Evolutionary conservation across 345 rosid species (phyloP), one percentile per base, ranked within the genome.

Genomic region (Carallia pectinifolia): DNA sequence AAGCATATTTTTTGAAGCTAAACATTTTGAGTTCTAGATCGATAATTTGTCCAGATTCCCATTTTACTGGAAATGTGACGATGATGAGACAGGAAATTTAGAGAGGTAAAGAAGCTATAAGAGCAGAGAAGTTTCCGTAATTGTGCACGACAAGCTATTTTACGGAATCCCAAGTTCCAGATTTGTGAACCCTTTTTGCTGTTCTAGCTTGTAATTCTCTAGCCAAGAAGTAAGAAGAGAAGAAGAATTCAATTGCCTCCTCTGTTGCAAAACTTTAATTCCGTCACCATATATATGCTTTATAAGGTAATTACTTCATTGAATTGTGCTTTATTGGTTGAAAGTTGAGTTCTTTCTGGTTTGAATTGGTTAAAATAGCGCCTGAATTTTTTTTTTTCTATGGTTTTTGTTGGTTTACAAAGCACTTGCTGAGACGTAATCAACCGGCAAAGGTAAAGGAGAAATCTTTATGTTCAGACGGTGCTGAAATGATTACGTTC

Each of bases 401-500:
- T 64, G 64, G 61, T 60, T 63, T 71, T 0, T 75, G 19, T 61
- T 38, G 67, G 31, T 72, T 56, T 58, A 44, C n/a, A 30, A 76
- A 73, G 85, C 62, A 60, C 16, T 60, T 27, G 33, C 64, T 48
- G 27, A 66, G 69, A 50, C 64, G 38, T 38, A 65, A 52, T 62
- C 61, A 19, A 19, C 23, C 61, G 36, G 31, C 34, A 18, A 56
- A n/a, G 44, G 62, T 16, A 17, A 52, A 27, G 13, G 36, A 19
- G 13, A 44, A n/a, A 48, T 7, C 40, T 63, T 40, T 54, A 58
- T 72, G 67, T 19, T 62, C 9, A 31, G 65, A 53, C 31, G 36
- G 62, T 62, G 62, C 37, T 33, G 75, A 83, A 80, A 88, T 86
- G 90, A 89, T 89, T 74, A 77, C 88, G 8, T 87, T 89, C 65